Base-by-base conservation (phyloP, 345 rosid species). In the Brassica carinata region DNA sequence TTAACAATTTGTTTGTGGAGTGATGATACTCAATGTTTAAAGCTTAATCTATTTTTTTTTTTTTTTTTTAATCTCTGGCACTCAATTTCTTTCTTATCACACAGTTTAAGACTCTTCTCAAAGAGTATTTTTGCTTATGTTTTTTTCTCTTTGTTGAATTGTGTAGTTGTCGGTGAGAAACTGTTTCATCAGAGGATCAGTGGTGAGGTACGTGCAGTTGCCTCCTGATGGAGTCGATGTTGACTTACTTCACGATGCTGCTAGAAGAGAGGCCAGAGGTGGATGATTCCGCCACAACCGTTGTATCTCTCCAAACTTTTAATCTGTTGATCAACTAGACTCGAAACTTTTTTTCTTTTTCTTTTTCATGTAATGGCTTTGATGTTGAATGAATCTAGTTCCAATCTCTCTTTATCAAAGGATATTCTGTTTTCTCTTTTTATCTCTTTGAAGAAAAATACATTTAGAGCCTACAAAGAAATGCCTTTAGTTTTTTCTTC, bases 261-360 rank as follows among this genome's bases (percentile, higher is more conserved):
- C 99, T 38, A 90, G 99, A 87, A 92, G 99, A 88, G 99, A 94
- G 85, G 99, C 99, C 77, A 91, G 98, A 26, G 98, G 99, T 40
- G 98, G 98, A 78, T 96, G 86, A 78, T 82, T 55, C 29, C 29
- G 1, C 69, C 1, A 5, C 5, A 53, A 14, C 33, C 18, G 2
- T 71, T 72, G 74, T 67, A 48, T 82, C 77, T 48, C 75, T 19
- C 23, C 53, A 61, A 75, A 57, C 80, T 55, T 3, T 75, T 64
- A 83, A 57, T 38, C 30, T 33, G 11, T 43, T 53, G 53, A 11
- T 27, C 43, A 43, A 53, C 70, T 15, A 64, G 26, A 65, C 26
- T 51, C 15, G 65, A 19, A 66, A 61, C 19, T 1, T 19, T 19
- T 19, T 19, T 19, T 19, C 63, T 85, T 43, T 30, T 58, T 74